These are phyloP conservation scores for Vigna hirtella DNA, from an alignment of 306 rosid species.

Conservation along the genomic window DNA sequence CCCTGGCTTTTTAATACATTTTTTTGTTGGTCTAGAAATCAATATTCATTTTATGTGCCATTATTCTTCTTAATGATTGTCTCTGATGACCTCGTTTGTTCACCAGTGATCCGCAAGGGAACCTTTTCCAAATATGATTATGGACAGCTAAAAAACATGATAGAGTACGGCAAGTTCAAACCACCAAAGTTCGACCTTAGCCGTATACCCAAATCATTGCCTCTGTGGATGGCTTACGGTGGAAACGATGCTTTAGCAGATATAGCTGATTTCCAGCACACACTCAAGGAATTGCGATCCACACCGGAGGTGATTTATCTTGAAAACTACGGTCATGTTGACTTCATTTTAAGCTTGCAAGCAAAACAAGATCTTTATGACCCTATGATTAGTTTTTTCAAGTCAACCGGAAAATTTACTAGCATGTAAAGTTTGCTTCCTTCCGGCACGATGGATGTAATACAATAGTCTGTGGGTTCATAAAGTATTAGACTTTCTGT, in stretches of 20 bases:
- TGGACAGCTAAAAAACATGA: constrained; percentile 76
- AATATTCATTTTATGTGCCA: constrained; percentile 23
- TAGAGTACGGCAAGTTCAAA: constrained; percentile 63
- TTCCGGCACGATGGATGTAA: constrained; percentile 35
- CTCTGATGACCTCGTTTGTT: constrained; percentile 39
- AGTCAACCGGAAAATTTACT: constrained; percentile 47
- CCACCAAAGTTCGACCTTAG: constrained; percentile 85
- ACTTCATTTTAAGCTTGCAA: constrained; percentile 74
- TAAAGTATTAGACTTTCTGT: constrained; percentile 46
- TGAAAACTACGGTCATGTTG: constrained; percentile 82
- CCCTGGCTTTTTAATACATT: constrained; percentile 13
- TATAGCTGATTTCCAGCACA: constrained; percentile 64
- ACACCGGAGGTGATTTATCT: constrained; percentile 84
- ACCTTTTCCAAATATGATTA: constrained; percentile 85
- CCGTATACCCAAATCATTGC: constrained; percentile 78
- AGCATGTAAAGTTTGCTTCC: constrained; percentile 45
- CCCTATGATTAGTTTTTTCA: constrained; percentile 64
- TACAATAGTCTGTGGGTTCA: constrained; percentile 37
- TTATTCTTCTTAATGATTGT: constrained; percentile 16
- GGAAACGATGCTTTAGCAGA: constrained; percentile 87
- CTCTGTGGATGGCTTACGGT: constrained; percentile 93
- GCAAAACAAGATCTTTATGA: constrained; percentile 84
- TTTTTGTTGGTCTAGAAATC: constrained; percentile 8
- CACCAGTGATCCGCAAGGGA: constrained; percentile 87
- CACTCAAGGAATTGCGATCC: constrained; percentile 69